Base-by-base conservation (phyloP, 2,329 filamentous ascomycete species). In the Fusarium sterilihyphosum region DNA sequence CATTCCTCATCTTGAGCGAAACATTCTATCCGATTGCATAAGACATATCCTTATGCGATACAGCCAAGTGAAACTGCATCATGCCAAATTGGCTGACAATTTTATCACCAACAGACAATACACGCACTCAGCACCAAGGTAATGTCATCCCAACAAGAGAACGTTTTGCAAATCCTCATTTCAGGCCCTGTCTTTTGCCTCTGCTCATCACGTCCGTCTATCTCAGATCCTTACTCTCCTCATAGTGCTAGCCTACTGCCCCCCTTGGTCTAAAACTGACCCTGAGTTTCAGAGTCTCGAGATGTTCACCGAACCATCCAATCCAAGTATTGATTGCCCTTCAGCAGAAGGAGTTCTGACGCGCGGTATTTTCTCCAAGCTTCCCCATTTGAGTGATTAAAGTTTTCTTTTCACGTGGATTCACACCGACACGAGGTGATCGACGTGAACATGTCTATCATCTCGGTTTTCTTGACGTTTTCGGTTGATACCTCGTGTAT, bases 201-300 rank as follows among this genome's bases (percentile, higher is more conserved):
- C 29, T 46, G 40, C 44, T 41, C 47, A 67, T 69, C 66, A 67
- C 35, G 22, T 38, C 64, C 50, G 61, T 67, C 24, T 70, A 70
- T 61, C 62, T 61, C 49, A 41, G 52, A 69, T 68, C 65, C 31
- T 56, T 70, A 57, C 52, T 56, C 53, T 59, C 46, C 37, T 57
- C 22, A 20, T 60, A 38, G 33, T 53, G 63, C 66, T 61, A 61
- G 67, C 63, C 66, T 53, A 50, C 65, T n/a, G 40, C 41, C 70
- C 50, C 58, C 70, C 73, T 67, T 77, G 70, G 59, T 41, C 50
- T 65, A 64, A 74, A 74, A 67, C 73, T 31, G 31, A 67, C 64
- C 62, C 71, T 61, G 62, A 73, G 76, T 78, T 78, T 78, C 76
- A 78, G 76, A 78, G 35, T 31, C n/a, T 49, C 40, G 44, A 73